Conservation (phyloP, 2,329 filamentous ascomycete genomes). For the Paecilomyces formosus region DNA sequence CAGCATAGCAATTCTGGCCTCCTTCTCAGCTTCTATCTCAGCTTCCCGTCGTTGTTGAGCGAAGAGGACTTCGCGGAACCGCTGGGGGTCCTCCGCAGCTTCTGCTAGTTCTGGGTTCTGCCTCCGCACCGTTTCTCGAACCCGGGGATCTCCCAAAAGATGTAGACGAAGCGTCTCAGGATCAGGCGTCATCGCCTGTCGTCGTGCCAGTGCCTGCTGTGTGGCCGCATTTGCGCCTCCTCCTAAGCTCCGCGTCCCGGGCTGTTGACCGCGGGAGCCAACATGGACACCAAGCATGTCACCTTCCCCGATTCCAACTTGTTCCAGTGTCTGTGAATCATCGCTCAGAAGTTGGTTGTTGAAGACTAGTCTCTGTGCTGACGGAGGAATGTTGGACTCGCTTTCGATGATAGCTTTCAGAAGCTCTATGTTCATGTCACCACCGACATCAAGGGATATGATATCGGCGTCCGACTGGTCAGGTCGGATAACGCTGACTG, state of each 20-base stretch:
- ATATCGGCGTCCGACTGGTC: slow-evolving; percentile 66
- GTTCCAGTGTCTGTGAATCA: slow-evolving; percentile 71
- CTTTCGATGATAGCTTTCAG: slow-evolving; percentile 83
- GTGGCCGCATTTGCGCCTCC: slow-evolving; percentile 17
- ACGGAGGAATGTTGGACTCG: slow-evolving; percentile 66
- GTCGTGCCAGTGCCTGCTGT: slow-evolving; percentile 20
- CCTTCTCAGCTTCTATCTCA: slow-evolving; percentile 65
- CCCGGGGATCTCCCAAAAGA: slow-evolving; percentile 67
- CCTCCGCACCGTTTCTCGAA: slow-evolving; percentile 63
- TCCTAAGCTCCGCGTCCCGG: slow-evolving; percentile 20
- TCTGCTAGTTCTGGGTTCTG: slow-evolving; percentile 70
- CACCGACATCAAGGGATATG: slow-evolving; percentile 72
- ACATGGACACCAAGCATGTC: slow-evolving; percentile 91
- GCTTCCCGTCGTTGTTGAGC: slow-evolving; percentile 63
- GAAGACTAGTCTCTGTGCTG: slow-evolving; percentile 78
- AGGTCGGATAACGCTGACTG: slow-evolving; percentile 73
- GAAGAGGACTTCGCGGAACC: slow-evolving; percentile 66
- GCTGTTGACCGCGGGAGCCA: slow-evolving; percentile 21
- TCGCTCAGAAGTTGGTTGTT: slow-evolving; percentile 76
- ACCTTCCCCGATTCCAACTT: slow-evolving; percentile 73
- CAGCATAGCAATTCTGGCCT: slow-evolving; percentile 73
- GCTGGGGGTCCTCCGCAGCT: slow-evolving; percentile 65
- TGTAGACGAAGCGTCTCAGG: slow-evolving; percentile 76
- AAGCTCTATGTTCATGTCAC: slow-evolving; percentile 73
- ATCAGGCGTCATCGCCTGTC: slow-evolving; percentile 43